These are phyloP conservation scores for Chloromonas sp. DNA, from an alignment of 163 green algal species.

Conservation along the genomic window DNA sequence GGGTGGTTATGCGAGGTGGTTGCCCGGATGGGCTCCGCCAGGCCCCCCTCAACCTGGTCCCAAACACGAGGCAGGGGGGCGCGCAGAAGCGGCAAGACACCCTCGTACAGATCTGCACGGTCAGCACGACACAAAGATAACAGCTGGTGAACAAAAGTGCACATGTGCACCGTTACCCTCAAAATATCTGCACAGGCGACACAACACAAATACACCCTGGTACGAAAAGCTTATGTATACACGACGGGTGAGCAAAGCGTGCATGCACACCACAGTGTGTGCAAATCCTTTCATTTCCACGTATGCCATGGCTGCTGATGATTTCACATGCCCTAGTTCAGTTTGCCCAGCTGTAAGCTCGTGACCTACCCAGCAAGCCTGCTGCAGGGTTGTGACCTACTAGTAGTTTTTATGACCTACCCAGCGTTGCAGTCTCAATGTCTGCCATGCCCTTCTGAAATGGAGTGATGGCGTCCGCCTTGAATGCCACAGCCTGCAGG, in stretches of 20 bases:
- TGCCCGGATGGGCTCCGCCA: slow-evolving; percentile 35
- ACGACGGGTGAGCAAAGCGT: background rate
- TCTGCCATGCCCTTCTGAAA: background rate
- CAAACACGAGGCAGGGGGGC: slow-evolving; percentile 48
- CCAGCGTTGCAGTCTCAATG: slow-evolving; percentile 5
- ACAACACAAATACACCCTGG: background rate
- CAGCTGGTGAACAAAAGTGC: no score
- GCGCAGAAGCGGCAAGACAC: slow-evolving; percentile 36
- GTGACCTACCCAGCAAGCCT: background rate
- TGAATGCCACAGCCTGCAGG: slow-evolving; percentile 7
- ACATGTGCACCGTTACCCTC: no score
- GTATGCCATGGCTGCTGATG: background rate
- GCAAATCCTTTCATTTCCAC: no score
- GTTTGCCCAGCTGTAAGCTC: slow-evolving; percentile 1
- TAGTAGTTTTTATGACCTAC: background rate
- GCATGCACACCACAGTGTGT: no score
- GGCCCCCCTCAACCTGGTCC: slow-evolving; percentile 32
- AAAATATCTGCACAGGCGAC: no score
- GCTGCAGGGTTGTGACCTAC: background rate
- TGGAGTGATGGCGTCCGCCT: background rate
- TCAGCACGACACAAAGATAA: no score
- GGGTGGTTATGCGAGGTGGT: slow-evolving; percentile 23
- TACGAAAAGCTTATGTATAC: background rate
- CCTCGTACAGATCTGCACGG: slow-evolving; percentile 35
- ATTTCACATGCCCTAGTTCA: background rate